Evolutionary conservation across 73 alveolate species (phyloP).

Genomic region (Tetrahymena malaccensis): DNA sequence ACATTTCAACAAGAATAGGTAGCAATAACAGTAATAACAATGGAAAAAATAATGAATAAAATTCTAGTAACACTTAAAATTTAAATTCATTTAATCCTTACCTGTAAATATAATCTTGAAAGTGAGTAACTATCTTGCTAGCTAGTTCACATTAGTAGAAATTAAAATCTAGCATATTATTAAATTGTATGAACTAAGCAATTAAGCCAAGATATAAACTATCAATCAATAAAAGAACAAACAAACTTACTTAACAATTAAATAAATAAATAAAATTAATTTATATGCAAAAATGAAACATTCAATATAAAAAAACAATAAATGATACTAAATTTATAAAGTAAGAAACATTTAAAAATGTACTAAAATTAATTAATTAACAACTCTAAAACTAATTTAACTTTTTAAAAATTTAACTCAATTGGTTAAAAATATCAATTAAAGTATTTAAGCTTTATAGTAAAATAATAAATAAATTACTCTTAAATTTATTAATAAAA

Average conservation of each 20-base stretch:
- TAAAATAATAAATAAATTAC: too few species aligned
- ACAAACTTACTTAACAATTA: neutral
- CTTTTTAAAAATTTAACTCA: neutral
- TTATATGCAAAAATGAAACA: neutral
- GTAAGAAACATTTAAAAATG: neutral
- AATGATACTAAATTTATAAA: neutral
- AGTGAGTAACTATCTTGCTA: neutral
- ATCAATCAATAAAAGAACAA: too few species aligned
- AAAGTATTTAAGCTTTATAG: neutral
- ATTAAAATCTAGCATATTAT: too few species aligned
- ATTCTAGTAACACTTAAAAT: neutral
- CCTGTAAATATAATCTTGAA: neutral
- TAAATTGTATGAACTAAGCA: too few species aligned
- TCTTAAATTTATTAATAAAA: too few species aligned
- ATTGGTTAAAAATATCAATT: neutral
- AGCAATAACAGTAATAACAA: neutral
- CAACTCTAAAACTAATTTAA: neutral
- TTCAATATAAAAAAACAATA: too few species aligned
- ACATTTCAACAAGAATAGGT: neutral
- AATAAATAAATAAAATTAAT: too few species aligned
- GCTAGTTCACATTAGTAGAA: too few species aligned
- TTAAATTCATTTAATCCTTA: neutral
- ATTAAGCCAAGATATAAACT: too few species aligned
- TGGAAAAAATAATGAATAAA: neutral
- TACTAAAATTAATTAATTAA: neutral